Evolutionary conservation across 1,284 basidiomycete genomes (phyloP).

Genomic region (Trichosporon coremiiforme): DNA sequence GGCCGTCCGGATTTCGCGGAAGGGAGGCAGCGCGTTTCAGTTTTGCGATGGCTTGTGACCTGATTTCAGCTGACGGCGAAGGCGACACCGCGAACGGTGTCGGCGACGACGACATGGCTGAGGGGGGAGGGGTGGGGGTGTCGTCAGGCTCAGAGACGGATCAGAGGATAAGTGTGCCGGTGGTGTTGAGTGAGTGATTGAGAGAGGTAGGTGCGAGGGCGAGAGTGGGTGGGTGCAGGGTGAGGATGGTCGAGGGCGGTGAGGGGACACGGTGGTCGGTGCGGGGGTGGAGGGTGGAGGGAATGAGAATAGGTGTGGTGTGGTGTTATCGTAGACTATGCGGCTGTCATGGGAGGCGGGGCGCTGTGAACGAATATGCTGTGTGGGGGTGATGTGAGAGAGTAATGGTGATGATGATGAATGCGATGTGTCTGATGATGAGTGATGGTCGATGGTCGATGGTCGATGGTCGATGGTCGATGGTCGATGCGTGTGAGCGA

Average conservation of each 20-base stretch:
- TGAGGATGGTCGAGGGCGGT: conserved; percentile 10
- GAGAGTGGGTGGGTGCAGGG: conserved; percentile 5
- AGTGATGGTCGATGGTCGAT: not conserved
- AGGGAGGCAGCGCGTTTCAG: conserved; percentile 85
- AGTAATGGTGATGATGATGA: not conserved
- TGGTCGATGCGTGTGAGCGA: not conserved
- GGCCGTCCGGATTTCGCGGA: conserved; percentile 81
- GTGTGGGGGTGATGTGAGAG: not conserved
- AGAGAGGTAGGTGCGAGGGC: conserved; percentile 8
- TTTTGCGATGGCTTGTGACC: conserved; percentile 81
- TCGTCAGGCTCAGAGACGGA: not conserved
- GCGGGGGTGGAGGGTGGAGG: conserved; percentile 16
- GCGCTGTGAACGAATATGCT: not conserved
- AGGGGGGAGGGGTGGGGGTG: not conserved
- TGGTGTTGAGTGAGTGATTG: not conserved
- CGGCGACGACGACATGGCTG: conserved; percentile 25
- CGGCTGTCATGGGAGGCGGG: not conserved
- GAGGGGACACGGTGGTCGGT: conserved; percentile 19
- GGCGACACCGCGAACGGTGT: conserved; percentile 23
- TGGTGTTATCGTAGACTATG: not conserved
- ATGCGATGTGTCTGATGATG: not conserved
- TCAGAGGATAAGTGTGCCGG: not conserved
- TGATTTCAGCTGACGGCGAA: conserved; percentile 38
- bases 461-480: too few species aligned
- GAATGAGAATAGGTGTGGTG: not conserved